A percentile compares a stretch with the other conserved stretches of the same genome.
Conservation (phyloP, 495 filamentous ascomycete species). For the Glonium stellatum region DNA sequence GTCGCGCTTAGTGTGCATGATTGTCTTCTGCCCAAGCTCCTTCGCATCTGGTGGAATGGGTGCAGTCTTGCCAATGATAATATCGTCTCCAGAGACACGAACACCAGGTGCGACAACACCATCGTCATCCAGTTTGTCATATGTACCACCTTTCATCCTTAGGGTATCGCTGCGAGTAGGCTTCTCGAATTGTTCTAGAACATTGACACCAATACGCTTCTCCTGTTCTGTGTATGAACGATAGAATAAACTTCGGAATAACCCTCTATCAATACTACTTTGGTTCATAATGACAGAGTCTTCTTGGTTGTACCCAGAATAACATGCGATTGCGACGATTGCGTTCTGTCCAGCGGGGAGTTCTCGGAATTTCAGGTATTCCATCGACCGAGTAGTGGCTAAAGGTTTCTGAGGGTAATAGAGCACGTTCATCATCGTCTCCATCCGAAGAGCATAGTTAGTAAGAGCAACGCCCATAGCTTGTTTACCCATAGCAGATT, state of each 20-base stretch:
- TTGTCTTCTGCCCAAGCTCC: constrained; percentile 86
- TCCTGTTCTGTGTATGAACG: constrained; percentile 93
- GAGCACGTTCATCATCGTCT: constrained; percentile 98
- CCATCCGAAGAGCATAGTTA: constrained; percentile 92
- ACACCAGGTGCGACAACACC: constrained; percentile 89
- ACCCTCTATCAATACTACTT: constrained; percentile 90
- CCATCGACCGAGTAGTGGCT: constrained; percentile 94
- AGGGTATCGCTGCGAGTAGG: constrained; percentile 81
- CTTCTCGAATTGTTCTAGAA: constrained; percentile 91
- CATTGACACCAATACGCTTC: constrained; percentile 82
- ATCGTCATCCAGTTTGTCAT: constrained; percentile 95
- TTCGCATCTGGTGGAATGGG: constrained; percentile 87
- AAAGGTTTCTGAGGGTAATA: constrained; percentile 98
- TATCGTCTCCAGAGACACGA: constrained; percentile 92
- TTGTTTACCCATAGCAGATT: constrained; percentile 99
- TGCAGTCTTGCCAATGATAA: constrained; percentile 98
- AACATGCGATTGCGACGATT: constrained; percentile 93
- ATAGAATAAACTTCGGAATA: constrained; percentile 98
- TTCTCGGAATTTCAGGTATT: constrained; percentile 96
- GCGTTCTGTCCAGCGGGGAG: constrained; percentile 96
- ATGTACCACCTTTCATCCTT: constrained; percentile 87
- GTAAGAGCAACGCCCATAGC: constrained; percentile 99
- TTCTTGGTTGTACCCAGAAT: constrained; percentile 99
- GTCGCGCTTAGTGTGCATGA: constrained; percentile 84
- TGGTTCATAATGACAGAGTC: constrained; percentile 99